A percentile compares a stretch with the other conserved stretches of the same genome.
Conservation (phyloP, 176 grass and related monocot species). For the Oryza glumipatula region DNA sequence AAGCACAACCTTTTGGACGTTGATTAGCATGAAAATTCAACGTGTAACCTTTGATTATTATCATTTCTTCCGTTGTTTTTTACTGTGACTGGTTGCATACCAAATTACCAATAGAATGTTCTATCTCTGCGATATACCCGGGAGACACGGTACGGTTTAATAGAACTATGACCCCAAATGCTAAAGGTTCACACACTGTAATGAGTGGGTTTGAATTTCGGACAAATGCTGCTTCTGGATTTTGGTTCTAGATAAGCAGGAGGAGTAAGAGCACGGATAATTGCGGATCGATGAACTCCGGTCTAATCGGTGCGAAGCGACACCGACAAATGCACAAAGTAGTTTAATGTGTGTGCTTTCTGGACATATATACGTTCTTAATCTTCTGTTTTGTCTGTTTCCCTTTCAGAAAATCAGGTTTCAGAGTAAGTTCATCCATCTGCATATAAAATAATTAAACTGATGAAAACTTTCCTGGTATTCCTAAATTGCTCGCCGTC, state of each 20-base stretch:
- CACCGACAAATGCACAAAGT: background rate
- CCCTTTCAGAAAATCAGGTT: conserved; percentile 7
- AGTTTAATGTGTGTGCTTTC: background rate
- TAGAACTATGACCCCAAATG: background rate
- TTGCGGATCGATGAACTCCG: background rate
- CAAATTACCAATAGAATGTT: background rate
- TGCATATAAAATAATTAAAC: background rate
- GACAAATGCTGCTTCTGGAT: background rate
- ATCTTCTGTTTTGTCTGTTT: background rate
- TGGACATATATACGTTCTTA: background rate
- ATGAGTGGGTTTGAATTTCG: background rate
- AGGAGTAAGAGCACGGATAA: background rate
- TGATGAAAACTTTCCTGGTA: conserved; percentile 23
- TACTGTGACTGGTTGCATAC: background rate
- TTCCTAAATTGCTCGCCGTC: background rate
- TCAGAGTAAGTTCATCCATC: background rate
- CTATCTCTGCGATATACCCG: background rate
- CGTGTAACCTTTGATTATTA: background rate
- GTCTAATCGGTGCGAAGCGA: conserved; percentile 8
- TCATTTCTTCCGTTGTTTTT: background rate
- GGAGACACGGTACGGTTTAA: background rate
- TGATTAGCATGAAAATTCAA: background rate
- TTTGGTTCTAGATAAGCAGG: conserved; percentile 9
- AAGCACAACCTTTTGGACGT: background rate
- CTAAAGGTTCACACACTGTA: background rate